phyloP scores from a whole-genome alignment of 768 basidiomycete species.

The Cystobasidium onofrii region DNA sequence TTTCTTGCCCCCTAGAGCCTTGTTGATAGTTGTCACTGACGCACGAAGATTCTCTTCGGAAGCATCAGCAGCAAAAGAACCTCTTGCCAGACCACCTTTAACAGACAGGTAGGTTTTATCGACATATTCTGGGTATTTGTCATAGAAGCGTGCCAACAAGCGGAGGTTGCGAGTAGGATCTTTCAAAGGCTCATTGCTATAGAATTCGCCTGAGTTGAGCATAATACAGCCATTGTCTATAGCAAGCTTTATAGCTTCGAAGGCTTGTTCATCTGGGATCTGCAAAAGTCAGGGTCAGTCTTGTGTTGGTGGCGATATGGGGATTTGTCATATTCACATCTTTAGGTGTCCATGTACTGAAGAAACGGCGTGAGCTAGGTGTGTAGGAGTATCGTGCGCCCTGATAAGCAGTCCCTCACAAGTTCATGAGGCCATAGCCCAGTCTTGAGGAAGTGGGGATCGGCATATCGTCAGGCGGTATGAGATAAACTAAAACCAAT shows the following conservation, averaged over 20 bases:
- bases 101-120: constrained; percentile 52
- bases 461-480: not conserved
- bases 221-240: constrained; percentile 43
- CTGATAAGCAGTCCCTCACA: not conserved
- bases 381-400: not conserved
- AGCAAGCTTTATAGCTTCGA: constrained; percentile 55
- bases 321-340: not conserved
- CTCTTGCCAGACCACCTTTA: constrained; percentile 47
- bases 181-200: constrained; percentile 47
- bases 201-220: constrained; percentile 56
- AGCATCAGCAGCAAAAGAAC: constrained; percentile 33
- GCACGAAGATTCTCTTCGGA: constrained; percentile 49
- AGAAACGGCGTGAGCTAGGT: not conserved
- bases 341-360: constrained; percentile 21
- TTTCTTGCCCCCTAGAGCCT: constrained; percentile 52
- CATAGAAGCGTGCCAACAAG: constrained; percentile 53
- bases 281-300: not conserved
- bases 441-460: constrained; percentile 11
- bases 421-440: constrained; percentile 32
- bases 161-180: constrained; percentile 50
- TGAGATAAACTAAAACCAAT: not conserved
- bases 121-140: constrained; percentile 48
- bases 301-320: not conserved
- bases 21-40: constrained; percentile 51
- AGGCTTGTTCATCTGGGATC: constrained; percentile 55